Conservation (phyloP, 1,284 basidiomycete genomes). For the Cutaneotrichosporon cutaneum region DNA sequence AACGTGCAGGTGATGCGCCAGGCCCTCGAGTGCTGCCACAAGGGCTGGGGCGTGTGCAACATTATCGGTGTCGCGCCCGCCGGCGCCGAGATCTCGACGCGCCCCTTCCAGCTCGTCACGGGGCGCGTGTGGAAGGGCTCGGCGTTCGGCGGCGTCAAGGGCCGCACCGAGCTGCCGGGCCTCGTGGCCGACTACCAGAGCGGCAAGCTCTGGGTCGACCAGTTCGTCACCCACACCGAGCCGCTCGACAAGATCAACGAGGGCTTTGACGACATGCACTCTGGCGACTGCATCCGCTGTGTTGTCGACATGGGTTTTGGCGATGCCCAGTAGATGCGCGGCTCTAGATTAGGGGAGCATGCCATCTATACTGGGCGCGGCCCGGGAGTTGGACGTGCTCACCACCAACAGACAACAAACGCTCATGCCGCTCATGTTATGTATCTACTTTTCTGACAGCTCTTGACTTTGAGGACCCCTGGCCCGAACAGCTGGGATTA, state of each 20-base stretch:
- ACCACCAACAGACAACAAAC: no score
- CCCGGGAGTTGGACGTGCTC: no score
- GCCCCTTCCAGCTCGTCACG: constrained; percentile 79
- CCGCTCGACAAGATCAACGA: constrained; percentile 76
- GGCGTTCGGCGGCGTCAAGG: constrained; percentile 98
- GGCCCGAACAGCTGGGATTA: no score
- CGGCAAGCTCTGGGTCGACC: constrained; percentile 64
- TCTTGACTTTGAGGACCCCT: no score
- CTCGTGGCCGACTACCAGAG: constrained; percentile 65
- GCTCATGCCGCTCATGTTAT: no score
- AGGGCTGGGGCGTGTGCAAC: constrained; percentile 97
- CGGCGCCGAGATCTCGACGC: constrained; percentile 95
- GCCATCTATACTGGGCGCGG: no score
- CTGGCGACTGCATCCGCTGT: constrained; percentile 87
- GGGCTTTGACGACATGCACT: constrained; percentile 94
- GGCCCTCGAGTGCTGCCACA: constrained; percentile 96
- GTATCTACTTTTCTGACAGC: no score
- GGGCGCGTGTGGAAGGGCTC: constrained; percentile 93
- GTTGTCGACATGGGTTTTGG: constrained; percentile 59
- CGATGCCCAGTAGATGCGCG: constrained; percentile 8
- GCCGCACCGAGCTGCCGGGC: constrained; percentile 87
- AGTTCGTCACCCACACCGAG: constrained; percentile 81
- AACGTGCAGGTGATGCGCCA: constrained; percentile 94
- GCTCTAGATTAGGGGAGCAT: background rate
- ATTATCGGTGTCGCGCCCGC: constrained; percentile 92